Conservation (phyloP, 805 yeast genomes). For the Pichia deserticola region DNA sequence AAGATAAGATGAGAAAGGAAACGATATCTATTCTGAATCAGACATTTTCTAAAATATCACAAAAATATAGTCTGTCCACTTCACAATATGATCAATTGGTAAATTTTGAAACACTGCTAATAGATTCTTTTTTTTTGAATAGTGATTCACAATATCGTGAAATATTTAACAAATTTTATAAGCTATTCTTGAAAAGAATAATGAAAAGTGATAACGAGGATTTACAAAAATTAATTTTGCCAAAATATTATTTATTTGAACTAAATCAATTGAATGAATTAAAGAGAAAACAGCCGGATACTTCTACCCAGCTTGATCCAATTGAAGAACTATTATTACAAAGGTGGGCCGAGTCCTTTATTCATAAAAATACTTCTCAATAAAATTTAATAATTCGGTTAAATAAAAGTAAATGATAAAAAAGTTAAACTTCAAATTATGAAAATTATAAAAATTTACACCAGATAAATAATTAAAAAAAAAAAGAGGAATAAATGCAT, state of each 20-base stretch:
- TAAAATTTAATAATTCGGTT: not conserved
- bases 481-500: too few species aligned
- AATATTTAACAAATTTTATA: conserved; percentile 25
- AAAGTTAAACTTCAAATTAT: not conserved
- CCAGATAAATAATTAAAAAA: too few species aligned
- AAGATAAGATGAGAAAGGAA: conserved; percentile 18
- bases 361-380: conserved; percentile 10
- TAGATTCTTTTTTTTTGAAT: conserved; percentile 22
- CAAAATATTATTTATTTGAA: conserved; percentile 18
- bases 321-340: conserved; percentile 39
- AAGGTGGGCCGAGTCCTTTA: conserved; percentile 41
- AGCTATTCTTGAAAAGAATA: conserved; percentile 24
- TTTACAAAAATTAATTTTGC: conserved; percentile 13
- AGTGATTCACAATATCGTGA: conserved; percentile 24
- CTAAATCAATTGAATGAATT: conserved; percentile 14
- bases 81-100: conserved; percentile 42
- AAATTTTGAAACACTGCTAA: conserved; percentile 30
- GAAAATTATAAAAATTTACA: too few species aligned
- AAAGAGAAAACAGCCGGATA: conserved; percentile 2
- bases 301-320: conserved; percentile 20
- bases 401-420: not conserved
- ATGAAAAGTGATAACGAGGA: conserved; percentile 24
- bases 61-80: conserved; percentile 46
- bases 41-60: conserved; percentile 36
- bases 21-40: conserved; percentile 34